Evolutionary conservation across 2,329 filamentous ascomycete species (phyloP), one percentile per base, ranked within the genome.

Genomic region (Diaporthe sp.): DNA sequence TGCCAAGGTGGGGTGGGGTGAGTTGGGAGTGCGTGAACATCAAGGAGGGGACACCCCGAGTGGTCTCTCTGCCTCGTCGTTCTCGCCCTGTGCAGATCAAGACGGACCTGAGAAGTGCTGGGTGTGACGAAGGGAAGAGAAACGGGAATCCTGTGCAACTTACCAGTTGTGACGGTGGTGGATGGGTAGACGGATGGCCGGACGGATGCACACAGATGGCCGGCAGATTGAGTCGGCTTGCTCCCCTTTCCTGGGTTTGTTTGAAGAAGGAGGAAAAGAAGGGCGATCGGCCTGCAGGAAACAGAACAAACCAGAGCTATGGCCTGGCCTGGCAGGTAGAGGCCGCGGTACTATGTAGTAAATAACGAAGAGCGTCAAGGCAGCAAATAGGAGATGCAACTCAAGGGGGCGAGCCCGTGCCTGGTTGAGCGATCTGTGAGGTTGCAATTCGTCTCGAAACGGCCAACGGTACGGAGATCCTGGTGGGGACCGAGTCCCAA

Each of bases 371-470:
- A 42, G 58, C 56, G 59, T 19, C 70, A 65, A 58, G 53, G 58
- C 32, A 50, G 63, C 47, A 42, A 68, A 68, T 63, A 71, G 47
- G 63, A 66, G 51, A 65, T 39, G 47, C 59, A 39, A 47, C 51
- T 51, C 32, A 47, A 71, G 44, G 47, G 42, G 47, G 32, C 35
- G 25, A 65, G 61, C 61, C 27, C 42, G 61, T 35, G 42, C 61
- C 61, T 66, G 61, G 61, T n/a, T 42, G 53, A 56, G 51, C 35
- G 51, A 55, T 42, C 66, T 63, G 32, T 63, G 27, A 70, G 72
- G 56, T 71, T 73, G 50, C 68, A 73, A n/a, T 65, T 65, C 27
- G 66, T 63, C 72, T 27, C 39, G 55, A 47, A 55, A 44, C 50
- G 68, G 66, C 68, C 35, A 65, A 42, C 39, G 19, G 51, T 30